A percentile compares a stretch with the other conserved stretches of the same genome.
These are phyloP conservation scores for Rosa multiflora DNA, from an alignment of 306 rosid genomes.

Conservation along the genomic window DNA sequence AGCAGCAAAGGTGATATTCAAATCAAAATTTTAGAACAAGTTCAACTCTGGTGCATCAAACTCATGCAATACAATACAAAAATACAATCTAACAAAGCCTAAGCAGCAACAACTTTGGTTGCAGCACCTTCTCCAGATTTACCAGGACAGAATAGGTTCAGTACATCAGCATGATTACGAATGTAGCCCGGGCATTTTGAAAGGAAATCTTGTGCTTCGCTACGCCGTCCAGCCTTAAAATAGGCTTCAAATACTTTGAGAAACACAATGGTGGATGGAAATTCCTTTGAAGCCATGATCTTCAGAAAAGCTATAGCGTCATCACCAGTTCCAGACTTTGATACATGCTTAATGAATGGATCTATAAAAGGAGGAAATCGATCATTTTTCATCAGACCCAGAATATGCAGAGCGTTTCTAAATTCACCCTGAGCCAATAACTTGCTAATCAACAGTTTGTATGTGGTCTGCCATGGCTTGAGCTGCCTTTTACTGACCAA, in stretches of 20 bases:
- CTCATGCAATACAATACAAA: constrained; percentile 30
- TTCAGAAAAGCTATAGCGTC: constrained; percentile 58
- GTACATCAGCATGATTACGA: constrained; percentile 69
- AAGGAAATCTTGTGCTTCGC: constrained; percentile 72
- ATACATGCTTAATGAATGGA: constrained; percentile 60
- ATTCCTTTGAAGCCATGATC: constrained; percentile 66
- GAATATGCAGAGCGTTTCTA: constrained; percentile 55
- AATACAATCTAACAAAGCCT: constrained; percentile 28
- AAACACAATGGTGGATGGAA: constrained; percentile 57
- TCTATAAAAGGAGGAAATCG: constrained; percentile 71
- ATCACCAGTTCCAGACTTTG: constrained; percentile 67
- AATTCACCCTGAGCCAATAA: constrained; percentile 58
- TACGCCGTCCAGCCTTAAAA: constrained; percentile 55
- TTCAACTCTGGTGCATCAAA: constrained; percentile 33
- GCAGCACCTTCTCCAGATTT: constrained; percentile 45
- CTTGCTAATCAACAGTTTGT: constrained; percentile 53
- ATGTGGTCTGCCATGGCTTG: constrained; percentile 65
- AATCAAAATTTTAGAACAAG: constrained; percentile 37
- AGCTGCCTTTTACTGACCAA: constrained; percentile 45
- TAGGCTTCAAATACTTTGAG: constrained; percentile 58
- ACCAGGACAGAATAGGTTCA: constrained; percentile 57
- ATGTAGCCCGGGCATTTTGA: constrained; percentile 71
- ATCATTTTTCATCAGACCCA: constrained; percentile 63
- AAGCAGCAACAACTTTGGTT: constrained; percentile 45
- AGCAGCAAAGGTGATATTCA: constrained; percentile 30